Base-by-base conservation (phyloP, 2,329 filamentous ascomycete species). In the Colletotrichum chlorophyti region DNA sequence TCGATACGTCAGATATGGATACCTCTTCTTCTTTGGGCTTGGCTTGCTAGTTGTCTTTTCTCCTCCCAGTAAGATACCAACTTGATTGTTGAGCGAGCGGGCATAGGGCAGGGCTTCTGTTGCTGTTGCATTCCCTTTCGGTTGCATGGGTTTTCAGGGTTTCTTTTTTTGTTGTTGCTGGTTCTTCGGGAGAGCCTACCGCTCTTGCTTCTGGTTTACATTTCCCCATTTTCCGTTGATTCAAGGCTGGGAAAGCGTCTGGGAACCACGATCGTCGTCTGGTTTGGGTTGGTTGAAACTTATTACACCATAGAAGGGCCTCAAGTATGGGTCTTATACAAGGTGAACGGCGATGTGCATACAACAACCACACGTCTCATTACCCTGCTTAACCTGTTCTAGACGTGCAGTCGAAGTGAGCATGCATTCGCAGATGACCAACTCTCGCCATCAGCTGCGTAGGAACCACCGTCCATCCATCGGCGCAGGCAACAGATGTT, bases 1-100 rank as follows among this genome's bases (percentile, higher is more conserved):
- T 21, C 34, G 24, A 32, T 27, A 32, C 24, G 31, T 32, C 53
- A 37, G 10, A 37, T 27, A 40, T 24, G 14, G 14, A 11, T 40
- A 31, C 17, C 21, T 26, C 17, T 35, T 9, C 31, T 50, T 31
- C 40, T 5, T 27, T 38, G 6, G 26, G 37, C 29, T 15, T 35
- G 47, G 14, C 46, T 49, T 49, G 34, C 46, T 21, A 40, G 40
- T 58, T n/a, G 47, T 58, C 38, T 46, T 52, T 58, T 41, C 46
- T 51, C 37, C 31, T 23, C 35, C 23, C 14, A 34, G 38, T 48
- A 42, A 58, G 47, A 58, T 58, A 58, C 53, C 53, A 58, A 31
- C 47, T 46, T 52, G 37, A 45, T 52, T 34, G 47, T 52, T 40
- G 40, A 52, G 53, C 53, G 53, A 38, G 40, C 53, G 38, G 24